Conservation (phyloP, 129 eudicot species). For the Calendula officinalis region DNA sequence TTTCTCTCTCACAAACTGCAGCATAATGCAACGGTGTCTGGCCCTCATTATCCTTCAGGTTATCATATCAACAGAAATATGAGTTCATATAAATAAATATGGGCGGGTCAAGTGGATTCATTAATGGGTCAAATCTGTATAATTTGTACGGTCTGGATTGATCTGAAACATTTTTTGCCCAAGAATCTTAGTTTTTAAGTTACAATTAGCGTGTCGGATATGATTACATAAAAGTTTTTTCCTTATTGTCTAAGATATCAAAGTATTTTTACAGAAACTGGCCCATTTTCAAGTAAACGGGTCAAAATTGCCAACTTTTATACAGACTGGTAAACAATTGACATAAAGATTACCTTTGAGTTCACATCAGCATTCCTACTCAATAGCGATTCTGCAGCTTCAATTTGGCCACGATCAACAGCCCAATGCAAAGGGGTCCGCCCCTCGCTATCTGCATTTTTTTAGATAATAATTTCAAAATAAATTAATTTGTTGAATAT, state of each 20-base stretch:
- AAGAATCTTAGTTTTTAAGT: no score
- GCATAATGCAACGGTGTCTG: slow-evolving; percentile 95
- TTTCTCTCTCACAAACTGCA: slow-evolving; percentile 89
- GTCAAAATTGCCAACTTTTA: not conserved
- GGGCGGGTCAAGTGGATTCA: not conserved
- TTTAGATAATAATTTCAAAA: not conserved
- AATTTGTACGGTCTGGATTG: no score
- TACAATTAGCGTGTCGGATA: no score
- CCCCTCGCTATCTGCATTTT: slow-evolving; percentile 84
- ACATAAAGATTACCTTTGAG: slow-evolving; percentile 55
- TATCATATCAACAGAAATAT: slow-evolving; percentile 14
- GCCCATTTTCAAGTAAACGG: not conserved
- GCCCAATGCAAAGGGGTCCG: slow-evolving; percentile 98
- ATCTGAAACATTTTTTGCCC: no score
- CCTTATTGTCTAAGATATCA: no score
- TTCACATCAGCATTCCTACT: slow-evolving; percentile 76
- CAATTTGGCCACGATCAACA: slow-evolving; percentile 91
- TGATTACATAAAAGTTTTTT: no score
- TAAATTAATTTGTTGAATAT: not conserved
- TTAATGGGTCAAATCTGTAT: not conserved
- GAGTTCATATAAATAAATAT: not conserved
- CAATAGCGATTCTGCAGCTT: slow-evolving; percentile 55
- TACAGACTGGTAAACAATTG: not conserved
- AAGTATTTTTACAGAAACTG: no score
- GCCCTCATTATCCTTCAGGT: slow-evolving; percentile 82